These are phyloP conservation scores for Suillus placidus DNA, from an alignment of 768 basidiomycete genomes.

Conservation along the genomic window DNA sequence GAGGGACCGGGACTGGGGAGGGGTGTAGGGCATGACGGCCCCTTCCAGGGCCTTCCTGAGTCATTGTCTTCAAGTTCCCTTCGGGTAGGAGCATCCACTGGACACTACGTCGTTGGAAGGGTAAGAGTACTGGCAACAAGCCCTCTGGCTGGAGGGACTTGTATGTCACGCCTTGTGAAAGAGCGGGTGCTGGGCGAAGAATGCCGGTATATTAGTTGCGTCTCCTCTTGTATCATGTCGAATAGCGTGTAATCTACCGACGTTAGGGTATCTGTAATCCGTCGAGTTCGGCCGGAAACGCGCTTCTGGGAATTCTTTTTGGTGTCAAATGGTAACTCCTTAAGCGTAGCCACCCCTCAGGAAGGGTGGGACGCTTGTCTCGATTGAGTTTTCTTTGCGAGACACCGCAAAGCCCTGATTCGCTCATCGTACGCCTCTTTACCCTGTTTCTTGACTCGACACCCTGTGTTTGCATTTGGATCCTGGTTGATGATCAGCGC, in stretches of 20 bases:
- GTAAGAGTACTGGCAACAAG: conserved; percentile 69
- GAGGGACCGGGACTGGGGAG: conserved; percentile 18
- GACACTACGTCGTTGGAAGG: conserved; percentile 84
- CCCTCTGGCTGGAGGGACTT: conserved; percentile 63
- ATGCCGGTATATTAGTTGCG: conserved; percentile 66
- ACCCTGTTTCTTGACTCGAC: no score
- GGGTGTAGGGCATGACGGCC: conserved; percentile 34
- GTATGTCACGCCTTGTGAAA: conserved; percentile 42
- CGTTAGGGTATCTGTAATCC: conserved; percentile 48
- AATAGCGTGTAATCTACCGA: conserved; percentile 17
- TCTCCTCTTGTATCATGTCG: conserved; percentile 28
- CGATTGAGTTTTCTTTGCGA: no score
- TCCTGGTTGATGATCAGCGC: no score
- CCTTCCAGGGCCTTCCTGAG: conserved; percentile 55
- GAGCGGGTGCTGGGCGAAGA: conserved; percentile 63
- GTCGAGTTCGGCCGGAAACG: conserved; percentile 41
- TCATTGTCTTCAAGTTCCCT: conserved; percentile 56
- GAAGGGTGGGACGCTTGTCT: no score
- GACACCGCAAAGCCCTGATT: no score
- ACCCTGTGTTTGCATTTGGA: no score
- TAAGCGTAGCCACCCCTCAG: no score
- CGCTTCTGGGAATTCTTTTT: conserved; percentile 30
- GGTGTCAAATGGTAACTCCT: conserved; percentile 31
- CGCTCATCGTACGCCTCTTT: no score
- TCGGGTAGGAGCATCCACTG: conserved; percentile 78